These are phyloP conservation scores for Davidsoniella virescens DNA, from an alignment of 2,329 filamentous ascomycete species.

Conservation along the genomic window DNA sequence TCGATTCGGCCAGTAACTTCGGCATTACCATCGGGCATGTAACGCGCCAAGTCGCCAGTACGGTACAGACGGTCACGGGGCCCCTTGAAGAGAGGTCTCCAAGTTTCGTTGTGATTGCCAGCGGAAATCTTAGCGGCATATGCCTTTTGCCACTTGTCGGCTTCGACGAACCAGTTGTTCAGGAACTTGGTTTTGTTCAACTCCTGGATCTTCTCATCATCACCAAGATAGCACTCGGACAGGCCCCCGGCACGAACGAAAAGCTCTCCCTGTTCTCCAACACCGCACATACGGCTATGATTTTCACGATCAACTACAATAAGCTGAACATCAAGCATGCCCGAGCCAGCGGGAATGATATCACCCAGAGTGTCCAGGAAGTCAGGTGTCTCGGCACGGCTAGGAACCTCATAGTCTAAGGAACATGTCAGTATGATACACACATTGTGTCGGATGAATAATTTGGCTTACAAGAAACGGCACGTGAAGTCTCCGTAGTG, in stretches of 20 bases:
- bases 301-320: conserved; percentile 62
- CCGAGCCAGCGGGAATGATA: conserved; percentile 65
- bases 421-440: too few species aligned
- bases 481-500: conserved; percentile 68
- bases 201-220: conserved; percentile 34
- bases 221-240: conserved; percentile 61
- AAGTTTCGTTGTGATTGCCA: conserved; percentile 37
- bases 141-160: conserved; percentile 38
- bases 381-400: conserved; percentile 41
- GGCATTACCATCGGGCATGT: conserved; percentile 52
- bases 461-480: conserved; percentile 44
- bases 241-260: conserved; percentile 69
- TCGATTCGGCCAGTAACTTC: conserved; percentile 70
- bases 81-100: conserved; percentile 64
- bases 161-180: conserved; percentile 70
- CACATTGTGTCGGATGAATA: not conserved
- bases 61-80: conserved; percentile 75
- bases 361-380: conserved; percentile 36
- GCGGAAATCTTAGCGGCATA: conserved; percentile 17
- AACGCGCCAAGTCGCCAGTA: conserved; percentile 72
- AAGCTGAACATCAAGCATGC: conserved; percentile 80
- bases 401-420: conserved; percentile 53
- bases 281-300: conserved; percentile 50
- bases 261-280: conserved; percentile 75
- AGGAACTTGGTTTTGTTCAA: conserved; percentile 65